Conservation (phyloP, 805 yeast genomes). For the Candida saitoana region DNA sequence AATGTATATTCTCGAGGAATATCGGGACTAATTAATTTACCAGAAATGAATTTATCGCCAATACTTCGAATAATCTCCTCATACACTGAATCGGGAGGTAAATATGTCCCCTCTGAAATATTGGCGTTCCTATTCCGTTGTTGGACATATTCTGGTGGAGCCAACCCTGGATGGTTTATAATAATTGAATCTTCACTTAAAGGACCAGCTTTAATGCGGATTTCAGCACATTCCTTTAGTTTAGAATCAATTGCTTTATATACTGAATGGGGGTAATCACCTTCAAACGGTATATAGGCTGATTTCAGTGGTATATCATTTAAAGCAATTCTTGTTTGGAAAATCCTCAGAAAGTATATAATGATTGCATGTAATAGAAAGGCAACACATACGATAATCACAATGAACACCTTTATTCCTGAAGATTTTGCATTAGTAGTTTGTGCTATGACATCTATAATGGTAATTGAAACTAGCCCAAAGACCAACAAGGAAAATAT, state of each 20-base stretch:
- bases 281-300: constrained; percentile 60
- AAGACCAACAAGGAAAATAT: constrained; percentile 25
- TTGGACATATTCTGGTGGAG: constrained; percentile 41
- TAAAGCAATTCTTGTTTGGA: constrained; percentile 52
- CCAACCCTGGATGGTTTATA: constrained; percentile 37
- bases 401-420: constrained; percentile 77
- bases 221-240: constrained; percentile 26
- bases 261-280: constrained; percentile 41
- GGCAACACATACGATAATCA: constrained; percentile 64
- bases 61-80: constrained; percentile 59
- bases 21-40: constrained; percentile 26
- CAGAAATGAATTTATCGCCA: constrained; percentile 50
- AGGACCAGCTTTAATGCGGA: constrained; percentile 34
- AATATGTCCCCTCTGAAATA: constrained; percentile 11
- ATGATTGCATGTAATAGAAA: constrained; percentile 49
- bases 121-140: constrained; percentile 18
- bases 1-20: constrained; percentile 40
- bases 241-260: constrained; percentile 21
- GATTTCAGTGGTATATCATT: constrained; percentile 70
- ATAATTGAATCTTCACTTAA: constrained; percentile 17
- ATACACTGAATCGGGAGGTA: constrained; percentile 30
- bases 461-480: constrained; percentile 66
- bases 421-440: constrained; percentile 51
- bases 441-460: constrained; percentile 71
- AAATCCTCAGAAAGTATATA: constrained; percentile 56